Evolutionary conservation across 1,284 basidiomycete genomes (phyloP), one percentile per base, ranked within the genome.

Genomic region (Austroboletus niveus): DNA sequence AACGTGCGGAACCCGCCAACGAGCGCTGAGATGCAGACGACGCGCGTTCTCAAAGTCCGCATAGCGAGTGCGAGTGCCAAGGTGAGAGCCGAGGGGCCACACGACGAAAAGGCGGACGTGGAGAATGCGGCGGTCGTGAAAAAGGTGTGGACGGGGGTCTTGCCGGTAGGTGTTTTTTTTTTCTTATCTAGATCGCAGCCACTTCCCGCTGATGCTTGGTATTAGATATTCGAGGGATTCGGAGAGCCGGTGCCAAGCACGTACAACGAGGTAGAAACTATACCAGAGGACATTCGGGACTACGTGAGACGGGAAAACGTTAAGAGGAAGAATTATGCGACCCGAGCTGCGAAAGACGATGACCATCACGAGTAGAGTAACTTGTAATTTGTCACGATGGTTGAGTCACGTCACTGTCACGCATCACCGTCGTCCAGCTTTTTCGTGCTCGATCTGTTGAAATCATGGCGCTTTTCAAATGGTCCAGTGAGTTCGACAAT

Each of bases 151-250:
- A 66, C 64, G 22, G 61, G 64, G 0, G 61, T 63, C 7, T 34
- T 63, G 8, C 62, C 64, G 40, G 61, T 63, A 46, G 22, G 22
- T 24, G 22, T 24, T 24, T 2, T 24, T 24, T 24, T 24, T 24
- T 24, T 30, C 4, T 9, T 6, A 5, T 9, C 29, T 2, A 5
- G 22, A 10, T 49, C 15, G 31, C 10, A 8, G 31, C 1, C 17
- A 17, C 17, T 24, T 35, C 38, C 15, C 42, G 11, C 35, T 9
- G 17, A 49, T 20, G 9, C 8, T 2, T 14, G 5, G 40, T 27
- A 31, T 27, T 31, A 66, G 61, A 55, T 62, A n/a, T 63, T 64
- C 4, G 57, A 63, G 22, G 61, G 60, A n/a, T 59, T 63, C 17
- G 60, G 64, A 2, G 60, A 66, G 31, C 61, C 61, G 17, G 52